Evolutionary conservation across 1,284 basidiomycete genomes (phyloP), one percentile per base, ranked within the genome.

Genomic region (Volvariella surrecta): DNA sequence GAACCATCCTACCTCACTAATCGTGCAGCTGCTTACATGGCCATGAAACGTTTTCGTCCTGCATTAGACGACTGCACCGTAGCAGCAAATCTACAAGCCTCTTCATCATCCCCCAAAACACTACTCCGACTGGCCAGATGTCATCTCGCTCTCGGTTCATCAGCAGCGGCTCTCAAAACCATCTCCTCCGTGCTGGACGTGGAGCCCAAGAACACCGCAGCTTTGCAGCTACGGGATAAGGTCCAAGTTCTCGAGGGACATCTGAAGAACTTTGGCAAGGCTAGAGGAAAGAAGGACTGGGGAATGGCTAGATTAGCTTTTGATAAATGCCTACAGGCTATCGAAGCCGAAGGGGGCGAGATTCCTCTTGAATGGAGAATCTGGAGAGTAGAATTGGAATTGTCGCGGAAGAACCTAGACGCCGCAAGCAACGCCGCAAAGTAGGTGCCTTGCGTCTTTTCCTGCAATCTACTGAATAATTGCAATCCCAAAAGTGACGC

Each of bases 21-120:
- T 61, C 79, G 90, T 34, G 89, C 89, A 0, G 90, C 90, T 2
- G 82, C 89, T 2, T 78, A 85, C 56, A 93, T 94, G 79, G 74
- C 79, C 0, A 58, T 88, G 44, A 89, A 89, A 57, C 74, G 74
- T 37, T 93, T 86, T 69, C 70, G 74, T 30, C 63, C 68, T 1
- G 90, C 89, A 0, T 66, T 92, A 8, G 69, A 73, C 30, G 90
- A 94, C 58, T 90, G 88, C 54, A 86, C 89, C 57, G 68, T 73
- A 30, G 89, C 89, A 2, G 72, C 76, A 0, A 63, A 73, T 1
- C 62, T 90, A 7, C 86, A 90, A 58, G 63, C 79, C 11, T 54
- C 67, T 7, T 54, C 68, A 2, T 71, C 73, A 13, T 67, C 70
- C 17, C 45, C 71, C 1, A 90, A 91, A 58, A 90, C 85, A 2